Percentiles rank a stretch among this genome's conserved stretches.
phyloP scores from a whole-genome alignment of 2,329 filamentous ascomycete species.

The Madurella fahalii region DNA sequence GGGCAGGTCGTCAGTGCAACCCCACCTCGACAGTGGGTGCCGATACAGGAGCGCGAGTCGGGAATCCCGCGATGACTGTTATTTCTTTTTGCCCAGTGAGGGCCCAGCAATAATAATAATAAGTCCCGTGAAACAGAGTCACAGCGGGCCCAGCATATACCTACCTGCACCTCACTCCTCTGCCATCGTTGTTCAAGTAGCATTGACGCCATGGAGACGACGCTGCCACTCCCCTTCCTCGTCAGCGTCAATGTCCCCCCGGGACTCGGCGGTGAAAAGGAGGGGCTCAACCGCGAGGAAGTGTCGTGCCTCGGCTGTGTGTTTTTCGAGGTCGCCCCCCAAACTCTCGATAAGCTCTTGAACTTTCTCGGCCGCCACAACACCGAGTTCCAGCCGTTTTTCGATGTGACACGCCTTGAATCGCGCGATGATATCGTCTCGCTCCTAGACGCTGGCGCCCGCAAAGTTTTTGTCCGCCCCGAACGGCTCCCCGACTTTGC shows the following conservation, averaged over 20 bases:
- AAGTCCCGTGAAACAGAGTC: background rate
- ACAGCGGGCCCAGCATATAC: background rate
- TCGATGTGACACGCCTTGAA: slow-evolving; percentile 69
- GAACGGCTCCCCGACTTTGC: slow-evolving; percentile 60
- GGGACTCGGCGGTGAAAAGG: slow-evolving; percentile 41
- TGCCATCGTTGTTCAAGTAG: background rate
- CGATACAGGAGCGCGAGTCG: slow-evolving; percentile 22
- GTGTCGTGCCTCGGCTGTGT: slow-evolving; percentile 56
- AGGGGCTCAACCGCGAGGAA: slow-evolving; percentile 54
- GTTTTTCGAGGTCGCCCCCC: slow-evolving; percentile 50
- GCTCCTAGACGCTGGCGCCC: slow-evolving; percentile 79
- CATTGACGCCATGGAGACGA: slow-evolving; percentile 54
- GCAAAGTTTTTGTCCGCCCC: slow-evolving; percentile 75
- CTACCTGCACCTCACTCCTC: background rate
- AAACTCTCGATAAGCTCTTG: slow-evolving; percentile 40
- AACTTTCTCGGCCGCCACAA: slow-evolving; percentile 48
- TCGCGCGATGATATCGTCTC: slow-evolving; percentile 70
- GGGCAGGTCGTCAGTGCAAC: slow-evolving; percentile 12
- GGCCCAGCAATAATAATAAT: background rate
- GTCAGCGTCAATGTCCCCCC: slow-evolving; percentile 52
- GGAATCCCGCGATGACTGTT: slow-evolving; percentile 11
- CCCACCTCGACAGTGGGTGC: slow-evolving; percentile 23
- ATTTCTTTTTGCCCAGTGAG: slow-evolving; percentile 9
- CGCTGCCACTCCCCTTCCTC: slow-evolving; percentile 60
- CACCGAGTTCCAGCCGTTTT: slow-evolving; percentile 58